These are phyloP conservation scores for Suhomyces sp. DNA, from an alignment of 805 yeast genomes.

Conservation along the genomic window DNA sequence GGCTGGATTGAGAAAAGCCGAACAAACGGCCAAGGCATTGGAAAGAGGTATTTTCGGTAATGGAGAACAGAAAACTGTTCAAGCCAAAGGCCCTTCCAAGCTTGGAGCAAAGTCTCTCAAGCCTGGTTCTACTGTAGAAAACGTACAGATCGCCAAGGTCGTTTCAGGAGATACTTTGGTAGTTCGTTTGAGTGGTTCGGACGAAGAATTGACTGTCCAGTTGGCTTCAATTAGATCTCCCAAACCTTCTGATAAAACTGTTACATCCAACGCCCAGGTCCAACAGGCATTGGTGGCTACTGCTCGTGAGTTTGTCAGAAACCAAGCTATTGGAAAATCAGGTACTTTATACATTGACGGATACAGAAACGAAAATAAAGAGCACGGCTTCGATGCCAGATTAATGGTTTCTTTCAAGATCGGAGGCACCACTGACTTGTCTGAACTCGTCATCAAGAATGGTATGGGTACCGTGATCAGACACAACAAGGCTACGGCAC, in stretches of 20 bases:
- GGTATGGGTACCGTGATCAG: slow-evolving; percentile 79
- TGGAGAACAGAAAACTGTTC: slow-evolving; percentile 31
- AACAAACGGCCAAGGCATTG: slow-evolving; percentile 56
- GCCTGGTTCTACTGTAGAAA: slow-evolving; percentile 48
- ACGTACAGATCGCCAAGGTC: slow-evolving; percentile 58
- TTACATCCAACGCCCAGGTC: slow-evolving; percentile 30
- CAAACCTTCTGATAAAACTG: slow-evolving; percentile 54
- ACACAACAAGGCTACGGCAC: slow-evolving; percentile 68
- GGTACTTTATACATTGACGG: slow-evolving; percentile 64
- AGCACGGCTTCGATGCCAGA: slow-evolving; percentile 62
- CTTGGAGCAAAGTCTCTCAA: slow-evolving; percentile 18
- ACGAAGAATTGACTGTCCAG: slow-evolving; percentile 62
- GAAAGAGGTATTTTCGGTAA: slow-evolving; percentile 55
- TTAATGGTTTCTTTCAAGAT: slow-evolving; percentile 59
- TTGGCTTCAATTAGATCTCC: slow-evolving; percentile 78
- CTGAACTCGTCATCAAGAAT: slow-evolving; percentile 54
- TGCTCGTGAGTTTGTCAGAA: slow-evolving; percentile 75
- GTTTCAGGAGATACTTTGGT: slow-evolving; percentile 67
- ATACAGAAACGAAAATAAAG: slow-evolving; percentile 51
- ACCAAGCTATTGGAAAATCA: slow-evolving; percentile 62
- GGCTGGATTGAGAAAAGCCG: slow-evolving; percentile 61
- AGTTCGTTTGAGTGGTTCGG: slow-evolving; percentile 44
- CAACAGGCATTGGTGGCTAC: slow-evolving; percentile 55
- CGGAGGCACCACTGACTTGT: slow-evolving; percentile 55
- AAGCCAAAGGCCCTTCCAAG: slow-evolving; percentile 10